Evolutionary conservation across 306 rosid species (phyloP), one percentile per base, ranked within the genome.

Genomic region (Crataegus laevigata): DNA sequence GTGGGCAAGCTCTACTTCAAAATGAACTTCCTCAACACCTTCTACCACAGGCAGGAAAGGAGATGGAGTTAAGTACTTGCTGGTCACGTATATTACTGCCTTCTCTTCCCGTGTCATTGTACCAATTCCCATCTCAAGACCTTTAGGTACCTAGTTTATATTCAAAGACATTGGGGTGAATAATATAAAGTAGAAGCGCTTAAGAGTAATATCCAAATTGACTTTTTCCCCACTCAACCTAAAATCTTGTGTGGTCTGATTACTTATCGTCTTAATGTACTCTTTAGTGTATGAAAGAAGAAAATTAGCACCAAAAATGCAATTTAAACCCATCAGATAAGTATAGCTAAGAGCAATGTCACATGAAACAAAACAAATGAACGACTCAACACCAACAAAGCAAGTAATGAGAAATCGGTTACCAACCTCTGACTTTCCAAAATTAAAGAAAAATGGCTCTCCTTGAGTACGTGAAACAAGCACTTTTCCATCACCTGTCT

Each of bases 121-220:
- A 78, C 97, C 99, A 47, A 96, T 90, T 55, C 91, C 99, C 97
- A 92, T 89, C 85, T 96, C 98, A 80, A 96, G 97, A 78, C 98
- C 99, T 83, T 89, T 89, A 73, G 99, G 99, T 73, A 96, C 90
- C 99, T 96, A 83, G 26, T 76, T 81, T 69, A 43, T 26, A 64
- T 51, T 77, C 32, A 38, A 82, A 73, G 45, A 51, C 50, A 22
- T 19, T 21, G 69, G 22, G 11, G 73, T 66, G 30, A 71, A 50
- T 54, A 68, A 68, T 7, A 57, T 8, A 40, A 30, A 11, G 19
- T 52, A 18, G 28, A 29, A 62, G 3, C 11, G 0, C 2, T 36
- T 34, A 63, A 63, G 9, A 11, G 28, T 21, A 65, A 65, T 65
- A 26, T 25, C 9, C 25, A 29, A 60, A 43, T 61, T 13, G 59